Evolutionary conservation across 75 land plant species (phyloP).

Genomic region (Ceratopteris richardii): DNA sequence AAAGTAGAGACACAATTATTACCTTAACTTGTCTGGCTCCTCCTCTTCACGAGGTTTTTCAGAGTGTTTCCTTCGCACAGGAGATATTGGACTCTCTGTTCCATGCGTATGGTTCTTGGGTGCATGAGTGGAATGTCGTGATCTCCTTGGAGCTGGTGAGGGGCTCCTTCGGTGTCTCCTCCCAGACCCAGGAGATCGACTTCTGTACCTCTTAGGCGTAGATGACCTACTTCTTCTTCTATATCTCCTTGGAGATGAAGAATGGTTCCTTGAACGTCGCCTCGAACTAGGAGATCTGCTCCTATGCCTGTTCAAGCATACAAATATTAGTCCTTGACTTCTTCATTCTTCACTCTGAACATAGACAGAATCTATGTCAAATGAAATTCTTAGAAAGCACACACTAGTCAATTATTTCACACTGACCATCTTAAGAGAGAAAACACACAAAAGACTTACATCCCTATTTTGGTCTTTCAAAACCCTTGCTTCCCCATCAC

Average conservation of each 20-base stretch:
- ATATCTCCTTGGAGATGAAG: constrained; percentile 44
- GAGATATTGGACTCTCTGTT: constrained; percentile 51
- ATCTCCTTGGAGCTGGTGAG: background rate
- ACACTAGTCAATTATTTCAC: constrained; percentile 7
- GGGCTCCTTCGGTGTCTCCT: background rate
- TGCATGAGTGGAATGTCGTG: constrained; percentile 42
- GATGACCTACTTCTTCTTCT: constrained; percentile 12
- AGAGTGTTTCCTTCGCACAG: constrained; percentile 24
- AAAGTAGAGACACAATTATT: background rate
- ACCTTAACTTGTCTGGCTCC: constrained; percentile 90
- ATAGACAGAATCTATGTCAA: no score
- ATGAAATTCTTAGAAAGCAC: no score
- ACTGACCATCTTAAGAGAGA: no score
- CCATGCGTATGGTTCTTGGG: constrained; percentile 38
- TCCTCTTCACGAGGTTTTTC: constrained; percentile 54
- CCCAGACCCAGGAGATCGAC: constrained; percentile 68
- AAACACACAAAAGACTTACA: no score
- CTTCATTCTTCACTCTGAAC: no score
- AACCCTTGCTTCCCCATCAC: no score
- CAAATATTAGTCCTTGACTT: no score
- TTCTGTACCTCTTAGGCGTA: constrained; percentile 42
- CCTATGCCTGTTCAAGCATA: constrained; percentile 33
- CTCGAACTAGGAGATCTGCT: constrained; percentile 45
- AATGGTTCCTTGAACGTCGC: constrained; percentile 46
- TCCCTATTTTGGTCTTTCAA: no score